These are phyloP conservation scores for Linum tenue DNA, from an alignment of 345 rosid genomes.

Conservation along the genomic window DNA sequence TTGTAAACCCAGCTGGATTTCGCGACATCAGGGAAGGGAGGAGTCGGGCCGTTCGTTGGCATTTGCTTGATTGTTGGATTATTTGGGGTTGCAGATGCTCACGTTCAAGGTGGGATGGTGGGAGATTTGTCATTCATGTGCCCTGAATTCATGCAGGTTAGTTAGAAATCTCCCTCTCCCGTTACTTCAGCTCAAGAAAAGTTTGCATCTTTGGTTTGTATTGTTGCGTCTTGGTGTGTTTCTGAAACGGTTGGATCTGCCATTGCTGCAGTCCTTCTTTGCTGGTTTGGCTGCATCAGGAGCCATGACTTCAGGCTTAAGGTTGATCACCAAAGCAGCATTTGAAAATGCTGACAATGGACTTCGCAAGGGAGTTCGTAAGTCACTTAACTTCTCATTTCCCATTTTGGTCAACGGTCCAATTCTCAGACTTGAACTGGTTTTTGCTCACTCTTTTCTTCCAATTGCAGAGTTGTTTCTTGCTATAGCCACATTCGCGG, in stretches of 20 bases:
- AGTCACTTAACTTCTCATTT: slow-evolving; percentile 16
- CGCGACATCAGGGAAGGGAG: slow-evolving; percentile 66
- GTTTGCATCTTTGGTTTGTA: neutral
- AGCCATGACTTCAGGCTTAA: slow-evolving; percentile 62
- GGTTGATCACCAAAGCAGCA: slow-evolving; percentile 67
- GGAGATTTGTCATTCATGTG: slow-evolving; percentile 87
- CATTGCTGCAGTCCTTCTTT: slow-evolving; percentile 50
- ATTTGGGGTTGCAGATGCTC: slow-evolving; percentile 78
- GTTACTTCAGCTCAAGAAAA: neutral
- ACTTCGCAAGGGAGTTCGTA: slow-evolving; percentile 73
- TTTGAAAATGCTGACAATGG: slow-evolving; percentile 57
- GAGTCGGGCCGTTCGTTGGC: slow-evolving; percentile 47
- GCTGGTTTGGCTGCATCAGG: slow-evolving; percentile 93
- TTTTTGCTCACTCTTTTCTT: neutral
- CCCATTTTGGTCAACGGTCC: too few species aligned
- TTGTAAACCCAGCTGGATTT: slow-evolving; percentile 48
- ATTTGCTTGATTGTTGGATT: slow-evolving; percentile 46
- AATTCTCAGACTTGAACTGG: neutral
- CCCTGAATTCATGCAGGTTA: slow-evolving; percentile 79
- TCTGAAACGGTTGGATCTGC: neutral
- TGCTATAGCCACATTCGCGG: neutral
- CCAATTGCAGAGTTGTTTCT: neutral
- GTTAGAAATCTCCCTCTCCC: too few species aligned
- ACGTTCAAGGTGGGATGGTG: slow-evolving; percentile 81
- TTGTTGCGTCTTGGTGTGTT: neutral